phyloP scores from a whole-genome alignment of 2,329 filamentous ascomycete species.

The Ascochyta lentis region DNA sequence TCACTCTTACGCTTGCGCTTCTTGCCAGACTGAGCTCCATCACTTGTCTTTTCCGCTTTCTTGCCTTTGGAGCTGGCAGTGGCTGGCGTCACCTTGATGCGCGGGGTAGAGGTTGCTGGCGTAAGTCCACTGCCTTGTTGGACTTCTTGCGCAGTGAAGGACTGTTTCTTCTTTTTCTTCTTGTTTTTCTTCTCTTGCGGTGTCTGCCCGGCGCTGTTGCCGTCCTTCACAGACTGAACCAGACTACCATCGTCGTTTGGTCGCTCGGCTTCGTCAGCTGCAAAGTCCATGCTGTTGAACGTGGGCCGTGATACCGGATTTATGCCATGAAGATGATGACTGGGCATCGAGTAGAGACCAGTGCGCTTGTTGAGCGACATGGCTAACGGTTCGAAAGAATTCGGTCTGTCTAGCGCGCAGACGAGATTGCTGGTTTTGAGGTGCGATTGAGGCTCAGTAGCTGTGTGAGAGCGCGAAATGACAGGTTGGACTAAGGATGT shows the following conservation, averaged over 20 bases:
- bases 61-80: constrained; percentile 12
- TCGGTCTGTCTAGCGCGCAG: too few species aligned
- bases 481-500: not conserved
- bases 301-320: constrained; percentile 6
- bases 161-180: constrained; percentile 17
- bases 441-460: not conserved
- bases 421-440: too few species aligned
- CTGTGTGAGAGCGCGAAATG: not conserved
- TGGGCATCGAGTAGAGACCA: constrained; percentile 35
- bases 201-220: not conserved
- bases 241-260: not conserved
- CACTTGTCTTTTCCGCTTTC: constrained; percentile 16
- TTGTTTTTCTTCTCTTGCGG: constrained; percentile 4
- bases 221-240: not conserved
- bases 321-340: constrained; percentile 27
- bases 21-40: constrained; percentile 10
- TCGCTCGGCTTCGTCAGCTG: constrained; percentile 4
- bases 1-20: constrained; percentile 28
- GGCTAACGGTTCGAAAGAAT: not conserved
- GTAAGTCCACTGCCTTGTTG: not conserved
- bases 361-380: constrained; percentile 12
- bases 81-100: constrained; percentile 4
- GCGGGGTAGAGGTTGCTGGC: not conserved
- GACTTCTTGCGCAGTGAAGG: not conserved
- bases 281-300: constrained; percentile 36